Evolutionary conservation across 768 basidiomycete genomes (phyloP).

Genomic region (Exsudoporus frostii): DNA sequence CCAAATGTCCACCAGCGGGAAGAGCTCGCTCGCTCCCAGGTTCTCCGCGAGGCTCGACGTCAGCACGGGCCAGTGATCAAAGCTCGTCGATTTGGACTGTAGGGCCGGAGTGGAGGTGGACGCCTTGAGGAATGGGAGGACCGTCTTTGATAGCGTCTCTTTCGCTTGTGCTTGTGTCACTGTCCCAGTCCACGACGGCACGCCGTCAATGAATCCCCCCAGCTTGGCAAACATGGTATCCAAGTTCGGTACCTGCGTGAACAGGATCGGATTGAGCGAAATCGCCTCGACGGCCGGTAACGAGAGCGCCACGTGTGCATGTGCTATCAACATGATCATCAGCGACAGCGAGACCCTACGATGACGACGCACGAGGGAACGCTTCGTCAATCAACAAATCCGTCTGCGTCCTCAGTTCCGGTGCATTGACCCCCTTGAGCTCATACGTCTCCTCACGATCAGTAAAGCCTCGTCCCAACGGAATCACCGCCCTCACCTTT

Average conservation of each 20-base stretch:
- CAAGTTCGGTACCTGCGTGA: slow-evolving; percentile 64
- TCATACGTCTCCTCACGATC: slow-evolving; percentile 53
- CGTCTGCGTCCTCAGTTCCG: slow-evolving; percentile 69
- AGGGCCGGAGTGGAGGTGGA: slow-evolving; percentile 35
- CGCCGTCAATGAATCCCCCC: slow-evolving; percentile 53
- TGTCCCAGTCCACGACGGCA: slow-evolving; percentile 35
- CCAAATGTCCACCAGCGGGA: slow-evolving; percentile 84
- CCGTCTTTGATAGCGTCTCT: slow-evolving; percentile 41
- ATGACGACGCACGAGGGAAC: slow-evolving; percentile 64
- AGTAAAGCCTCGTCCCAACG: background rate
- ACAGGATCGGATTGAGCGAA: slow-evolving; percentile 74
- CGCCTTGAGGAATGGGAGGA: slow-evolving; percentile 65
- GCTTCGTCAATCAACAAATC: slow-evolving; percentile 73
- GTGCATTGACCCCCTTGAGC: slow-evolving; percentile 66
- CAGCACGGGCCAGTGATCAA: slow-evolving; percentile 48
- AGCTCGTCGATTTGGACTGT: slow-evolving; percentile 34
- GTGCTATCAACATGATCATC: slow-evolving; percentile 47
- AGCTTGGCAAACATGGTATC: slow-evolving; percentile 65
- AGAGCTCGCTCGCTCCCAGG: slow-evolving; percentile 57
- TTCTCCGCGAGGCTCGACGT: slow-evolving; percentile 41
- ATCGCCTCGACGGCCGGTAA: slow-evolving; percentile 60
- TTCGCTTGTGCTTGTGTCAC: slow-evolving; percentile 41
- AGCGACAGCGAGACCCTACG: background rate
- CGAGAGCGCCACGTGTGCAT: slow-evolving; percentile 62
- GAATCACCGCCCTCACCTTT: slow-evolving; percentile 46